Base-by-base conservation (phyloP, 2,329 filamentous ascomycete genomes). In the Bipolaris cookei region DNA sequence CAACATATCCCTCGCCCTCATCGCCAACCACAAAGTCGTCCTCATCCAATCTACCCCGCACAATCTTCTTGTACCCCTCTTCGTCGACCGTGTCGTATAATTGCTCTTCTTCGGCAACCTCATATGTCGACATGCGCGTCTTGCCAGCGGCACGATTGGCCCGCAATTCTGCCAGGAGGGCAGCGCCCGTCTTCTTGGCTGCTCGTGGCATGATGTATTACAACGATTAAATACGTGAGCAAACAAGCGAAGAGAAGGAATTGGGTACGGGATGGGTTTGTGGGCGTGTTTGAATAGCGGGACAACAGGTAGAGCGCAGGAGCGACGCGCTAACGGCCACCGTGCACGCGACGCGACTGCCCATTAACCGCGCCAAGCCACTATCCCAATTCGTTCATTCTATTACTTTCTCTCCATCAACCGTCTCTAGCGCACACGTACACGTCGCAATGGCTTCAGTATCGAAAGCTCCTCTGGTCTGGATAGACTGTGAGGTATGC, bases 11-110 rank as follows among this genome's bases (percentile, higher is more conserved):
- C 74, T 94, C 92, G 71, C 94, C 94, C 80, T 97, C 96, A 80
- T 99, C 95, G 80, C 98, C 95, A 58, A 99, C 93, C 50, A 99
- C 94, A 71, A 99, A 99, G 79, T 99, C 95, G 69, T 99, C 95
- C 70, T 96, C 84, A 72, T 98, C 91, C 49, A 99, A 83, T 44
- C 95, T 89, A 54, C 89, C 87, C 39, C 95, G 87, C 13, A 99
- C 92, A 65, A 98, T 89, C 76, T 96, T 96, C 81, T 97, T 97
- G 83, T 99, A 99, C 49, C 91, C 90, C 71, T 95, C 94, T 70
- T 99, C 95, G 72, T 98, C 93, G 45, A 99, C 92, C 70, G 96
- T 93, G 62, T 98, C 95, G 80, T 98, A 99, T 42, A 99, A 82
- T 66, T 91, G 87, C 64, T 89, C 86, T 68, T 91, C 90, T 61